Evolutionary conservation across 139 green algal species (phyloP).

Genomic region (Volvox reticuliferus): DNA sequence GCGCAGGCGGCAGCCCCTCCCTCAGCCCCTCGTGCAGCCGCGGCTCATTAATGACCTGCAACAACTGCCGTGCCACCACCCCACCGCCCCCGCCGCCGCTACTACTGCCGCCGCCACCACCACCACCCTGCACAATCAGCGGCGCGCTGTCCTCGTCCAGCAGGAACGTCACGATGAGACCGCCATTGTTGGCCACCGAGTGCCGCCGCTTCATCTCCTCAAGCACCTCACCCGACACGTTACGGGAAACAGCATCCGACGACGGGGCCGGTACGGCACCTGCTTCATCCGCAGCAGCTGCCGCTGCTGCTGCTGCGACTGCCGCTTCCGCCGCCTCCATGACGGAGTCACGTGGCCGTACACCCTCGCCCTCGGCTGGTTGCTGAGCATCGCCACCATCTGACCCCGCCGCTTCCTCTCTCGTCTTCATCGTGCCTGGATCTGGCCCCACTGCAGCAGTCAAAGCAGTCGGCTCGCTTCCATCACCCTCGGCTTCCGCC

Average conservation of each 20-base stretch:
- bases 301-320: background rate
- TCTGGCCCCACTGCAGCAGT: background rate
- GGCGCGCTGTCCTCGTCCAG: slow-evolving; percentile 47
- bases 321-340: background rate
- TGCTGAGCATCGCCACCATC: background rate
- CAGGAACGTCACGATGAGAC: slow-evolving; percentile 63
- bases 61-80: slow-evolving; percentile 11
- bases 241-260: background rate
- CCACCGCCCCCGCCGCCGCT: too few species aligned
- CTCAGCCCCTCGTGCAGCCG: slow-evolving; percentile 6
- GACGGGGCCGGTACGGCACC: background rate
- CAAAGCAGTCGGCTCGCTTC: background rate
- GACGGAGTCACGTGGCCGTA: background rate
- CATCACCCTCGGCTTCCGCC: background rate
- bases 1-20: slow-evolving; percentile 24
- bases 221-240: slow-evolving; percentile 57
- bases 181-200: slow-evolving; percentile 52
- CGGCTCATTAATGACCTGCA: slow-evolving; percentile 25
- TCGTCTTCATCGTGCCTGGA: background rate
- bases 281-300: background rate
- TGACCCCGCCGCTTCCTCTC: background rate
- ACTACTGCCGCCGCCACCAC: too few species aligned
- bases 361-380: background rate
- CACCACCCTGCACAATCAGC: slow-evolving; percentile 30
- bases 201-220: slow-evolving; percentile 56